phyloP scores from a whole-genome alignment of 768 basidiomycete species.

The Macrolepiota dolichaula region DNA sequence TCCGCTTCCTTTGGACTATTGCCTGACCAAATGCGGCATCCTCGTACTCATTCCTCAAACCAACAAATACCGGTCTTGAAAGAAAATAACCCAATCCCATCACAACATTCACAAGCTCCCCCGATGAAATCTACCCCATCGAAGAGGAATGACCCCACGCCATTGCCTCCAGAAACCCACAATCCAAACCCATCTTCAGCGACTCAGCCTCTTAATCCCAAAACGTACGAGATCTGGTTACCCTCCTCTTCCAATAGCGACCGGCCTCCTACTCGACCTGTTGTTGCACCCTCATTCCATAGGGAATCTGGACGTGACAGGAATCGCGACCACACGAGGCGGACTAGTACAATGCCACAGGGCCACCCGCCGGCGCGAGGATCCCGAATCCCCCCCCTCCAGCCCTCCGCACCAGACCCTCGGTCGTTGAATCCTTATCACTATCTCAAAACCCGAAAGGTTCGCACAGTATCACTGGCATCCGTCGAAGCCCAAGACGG shows the following conservation, averaged over 20 bases:
- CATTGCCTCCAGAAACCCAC: conserved; percentile 1
- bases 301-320: conserved; percentile 14
- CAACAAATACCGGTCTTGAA: background rate
- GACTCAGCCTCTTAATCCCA: conserved; percentile 3
- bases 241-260: conserved; percentile 1
- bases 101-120: background rate
- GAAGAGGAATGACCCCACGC: background rate
- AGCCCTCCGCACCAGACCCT: conserved; percentile 24
- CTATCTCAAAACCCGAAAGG: conserved; percentile 51
- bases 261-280: background rate
- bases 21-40: conserved; percentile 1
- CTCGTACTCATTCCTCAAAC: background rate
- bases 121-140: conserved; percentile 5
- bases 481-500: conserved; percentile 80
- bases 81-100: background rate
- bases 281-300: conserved; percentile 7
- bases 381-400: conserved; percentile 3
- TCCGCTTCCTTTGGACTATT: background rate
- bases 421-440: conserved; percentile 63
- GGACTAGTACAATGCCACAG: background rate
- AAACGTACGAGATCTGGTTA: conserved; percentile 10
- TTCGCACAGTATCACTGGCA: conserved; percentile 67
- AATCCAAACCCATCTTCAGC: background rate
- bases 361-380: conserved; percentile 1
- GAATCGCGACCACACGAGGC: conserved; percentile 15